phyloP scores from a whole-genome alignment of 192 early-diverging fungal genomes.

The Jimgerdemannia lactiflua region DNA sequence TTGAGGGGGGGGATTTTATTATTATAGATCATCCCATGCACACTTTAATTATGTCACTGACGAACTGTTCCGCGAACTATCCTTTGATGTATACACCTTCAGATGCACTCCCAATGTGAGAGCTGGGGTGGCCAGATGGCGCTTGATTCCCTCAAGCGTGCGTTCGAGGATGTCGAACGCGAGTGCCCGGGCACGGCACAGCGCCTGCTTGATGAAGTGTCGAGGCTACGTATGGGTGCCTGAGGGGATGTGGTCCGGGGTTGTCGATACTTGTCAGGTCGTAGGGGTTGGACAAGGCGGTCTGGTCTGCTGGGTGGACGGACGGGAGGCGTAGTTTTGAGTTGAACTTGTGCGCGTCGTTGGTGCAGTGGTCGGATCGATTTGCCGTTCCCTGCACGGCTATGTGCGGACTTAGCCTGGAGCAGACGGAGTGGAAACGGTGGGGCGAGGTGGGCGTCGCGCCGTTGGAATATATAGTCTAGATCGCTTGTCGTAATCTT shows the following conservation, averaged over 20 bases:
- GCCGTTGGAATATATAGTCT: neutral
- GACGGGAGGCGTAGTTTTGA: neutral
- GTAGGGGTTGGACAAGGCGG: no score
- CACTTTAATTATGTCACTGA: no score
- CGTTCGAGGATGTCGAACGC: conserved; percentile 35
- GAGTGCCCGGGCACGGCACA: conserved; percentile 41
- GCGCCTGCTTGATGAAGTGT: conserved; percentile 30
- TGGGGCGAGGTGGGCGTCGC: neutral
- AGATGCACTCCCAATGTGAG: conserved; percentile 30
- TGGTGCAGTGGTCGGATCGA: neutral
- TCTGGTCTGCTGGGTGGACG: neutral
- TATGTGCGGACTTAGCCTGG: neutral
- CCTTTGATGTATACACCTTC: neutral
- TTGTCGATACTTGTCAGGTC: neutral
- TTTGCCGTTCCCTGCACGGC: neutral
- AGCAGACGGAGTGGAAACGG: neutral
- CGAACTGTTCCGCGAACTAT: no score
- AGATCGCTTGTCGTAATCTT: neutral
- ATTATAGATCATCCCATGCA: no score
- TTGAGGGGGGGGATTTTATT: no score
- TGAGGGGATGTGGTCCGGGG: neutral
- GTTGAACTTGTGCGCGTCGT: no score
- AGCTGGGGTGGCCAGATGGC: conserved; percentile 32
- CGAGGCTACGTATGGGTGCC: neutral
- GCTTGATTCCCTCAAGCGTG: conserved; percentile 32